phyloP scores from a whole-genome alignment of 2,329 filamentous ascomycete genomes.

The Aspergillus flavus region DNA sequence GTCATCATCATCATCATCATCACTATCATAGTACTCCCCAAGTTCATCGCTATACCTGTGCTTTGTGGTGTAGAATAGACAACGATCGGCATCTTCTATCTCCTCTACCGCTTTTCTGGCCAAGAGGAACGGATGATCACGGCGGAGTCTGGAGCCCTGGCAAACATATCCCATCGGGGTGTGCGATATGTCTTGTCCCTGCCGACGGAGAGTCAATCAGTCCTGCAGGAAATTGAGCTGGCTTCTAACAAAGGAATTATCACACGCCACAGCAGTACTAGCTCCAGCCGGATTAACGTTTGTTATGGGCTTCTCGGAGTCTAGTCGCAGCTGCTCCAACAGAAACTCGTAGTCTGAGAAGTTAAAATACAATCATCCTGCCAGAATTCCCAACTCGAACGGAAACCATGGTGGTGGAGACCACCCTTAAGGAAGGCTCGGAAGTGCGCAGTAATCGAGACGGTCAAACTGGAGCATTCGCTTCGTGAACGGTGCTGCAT shows the following conservation, averaged over 20 bases:
- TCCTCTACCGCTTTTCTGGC: neutral
- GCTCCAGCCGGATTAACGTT: neutral
- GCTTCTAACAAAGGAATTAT: constrained; percentile 1
- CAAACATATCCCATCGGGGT: constrained; percentile 42
- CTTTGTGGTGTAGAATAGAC: neutral
- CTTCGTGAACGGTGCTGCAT: constrained; percentile 62
- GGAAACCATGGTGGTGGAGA: constrained; percentile 55
- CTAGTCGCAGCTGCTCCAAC: neutral
- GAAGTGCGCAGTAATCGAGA: constrained; percentile 57
- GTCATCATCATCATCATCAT: neutral
- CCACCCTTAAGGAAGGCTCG: constrained; percentile 47
- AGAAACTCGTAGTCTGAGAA: constrained; percentile 27
- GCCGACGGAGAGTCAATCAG: constrained; percentile 35
- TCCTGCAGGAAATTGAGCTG: constrained; percentile 35
- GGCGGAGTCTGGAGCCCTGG: constrained; percentile 28
- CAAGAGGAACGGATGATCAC: constrained; percentile 33
- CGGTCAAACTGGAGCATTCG: constrained; percentile 63
- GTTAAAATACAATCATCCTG: constrained; percentile 60
- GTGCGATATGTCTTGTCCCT: constrained; percentile 38
- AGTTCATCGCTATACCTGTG: neutral
- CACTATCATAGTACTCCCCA: neutral
- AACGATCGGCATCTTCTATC: neutral
- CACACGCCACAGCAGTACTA: neutral
- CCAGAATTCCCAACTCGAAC: constrained; percentile 62
- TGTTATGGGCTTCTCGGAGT: neutral